Conservation (phyloP, 805 yeast genomes). For the Nakazawaea sp. region DNA sequence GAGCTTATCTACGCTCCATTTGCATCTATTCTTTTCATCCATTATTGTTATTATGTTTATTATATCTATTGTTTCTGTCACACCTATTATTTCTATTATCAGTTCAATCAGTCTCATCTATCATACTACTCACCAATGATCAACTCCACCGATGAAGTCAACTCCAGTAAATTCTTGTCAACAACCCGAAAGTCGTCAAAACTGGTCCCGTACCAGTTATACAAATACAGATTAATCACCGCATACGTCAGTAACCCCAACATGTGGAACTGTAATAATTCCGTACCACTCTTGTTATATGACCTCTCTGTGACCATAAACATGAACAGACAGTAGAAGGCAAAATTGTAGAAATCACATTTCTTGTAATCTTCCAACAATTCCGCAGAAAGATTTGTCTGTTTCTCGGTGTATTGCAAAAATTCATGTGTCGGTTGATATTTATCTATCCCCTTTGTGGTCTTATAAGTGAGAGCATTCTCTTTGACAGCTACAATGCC, state of each 20-base stretch:
- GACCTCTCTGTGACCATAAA: slow-evolving; percentile 6
- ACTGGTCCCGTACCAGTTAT: slow-evolving; percentile 7
- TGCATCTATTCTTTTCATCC: too few species aligned
- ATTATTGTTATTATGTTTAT: too few species aligned
- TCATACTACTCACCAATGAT: too few species aligned
- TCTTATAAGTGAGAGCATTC: slow-evolving; percentile 6
- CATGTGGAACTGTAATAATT: not conserved
- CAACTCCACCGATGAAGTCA: slow-evolving; percentile 7
- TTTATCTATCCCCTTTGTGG: slow-evolving; percentile 5
- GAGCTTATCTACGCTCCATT: too few species aligned
- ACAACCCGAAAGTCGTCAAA: slow-evolving; percentile 6
- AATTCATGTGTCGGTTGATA: slow-evolving; percentile 10
- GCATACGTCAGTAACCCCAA: slow-evolving; percentile 3
- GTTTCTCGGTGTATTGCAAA: slow-evolving; percentile 3
- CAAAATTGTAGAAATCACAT: slow-evolving; percentile 9
- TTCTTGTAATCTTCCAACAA: slow-evolving; percentile 9
- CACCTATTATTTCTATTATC: not conserved
- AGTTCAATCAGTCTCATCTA: too few species aligned
- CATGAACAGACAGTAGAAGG: slow-evolving; percentile 8
- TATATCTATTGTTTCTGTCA: too few species aligned
- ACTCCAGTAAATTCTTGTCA: not conserved
- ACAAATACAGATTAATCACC: slow-evolving; percentile 6
- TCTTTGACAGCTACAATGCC: slow-evolving; percentile 7
- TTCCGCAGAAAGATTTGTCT: slow-evolving; percentile 3
- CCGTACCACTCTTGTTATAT: slow-evolving; percentile 3